A percentile compares a stretch with the other conserved stretches of the same genome.
Evolutionary conservation across 805 yeast genomes (phyloP).

Genomic region (Yarrowia deformans): DNA sequence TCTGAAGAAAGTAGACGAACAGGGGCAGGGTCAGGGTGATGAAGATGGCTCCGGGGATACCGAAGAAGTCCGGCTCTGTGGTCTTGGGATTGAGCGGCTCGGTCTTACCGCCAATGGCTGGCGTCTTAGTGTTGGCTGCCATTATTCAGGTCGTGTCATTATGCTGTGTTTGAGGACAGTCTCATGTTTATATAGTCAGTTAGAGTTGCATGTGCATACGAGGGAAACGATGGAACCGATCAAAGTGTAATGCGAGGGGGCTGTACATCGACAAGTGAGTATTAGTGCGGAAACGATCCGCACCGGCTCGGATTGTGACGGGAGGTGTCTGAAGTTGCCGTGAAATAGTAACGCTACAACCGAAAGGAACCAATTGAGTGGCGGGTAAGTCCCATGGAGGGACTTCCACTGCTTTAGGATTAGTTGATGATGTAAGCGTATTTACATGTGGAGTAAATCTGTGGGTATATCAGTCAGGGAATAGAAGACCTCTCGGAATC

Average conservation of each 20-base stretch:
- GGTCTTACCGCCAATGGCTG: neutral
- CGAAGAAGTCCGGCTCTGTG: constrained; percentile 74
- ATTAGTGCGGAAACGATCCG: neutral
- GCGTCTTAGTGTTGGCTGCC: constrained; percentile 11
- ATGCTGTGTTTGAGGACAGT: neutral
- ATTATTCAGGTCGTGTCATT: neutral
- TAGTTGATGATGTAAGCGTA: too few species aligned
- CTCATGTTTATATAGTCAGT: constrained; percentile 24
- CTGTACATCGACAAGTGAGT: neutral
- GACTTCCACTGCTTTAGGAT: too few species aligned
- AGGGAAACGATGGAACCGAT: constrained; percentile 20
- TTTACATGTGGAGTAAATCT: too few species aligned
- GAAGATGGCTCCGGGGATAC: constrained; percentile 73
- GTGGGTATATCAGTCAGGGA: too few species aligned
- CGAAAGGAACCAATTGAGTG: neutral
- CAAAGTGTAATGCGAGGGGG: constrained; percentile 1
- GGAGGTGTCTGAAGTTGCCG: too few species aligned
- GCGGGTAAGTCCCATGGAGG: too few species aligned
- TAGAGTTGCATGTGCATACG: constrained; percentile 35
- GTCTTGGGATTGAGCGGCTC: constrained; percentile 69
- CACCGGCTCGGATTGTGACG: neutral
- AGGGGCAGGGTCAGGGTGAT: constrained; percentile 73
- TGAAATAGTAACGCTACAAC: too few species aligned
- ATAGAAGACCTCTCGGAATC: too few species aligned
- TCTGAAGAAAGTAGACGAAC: constrained; percentile 64